Percentiles rank a stretch among this genome's conserved stretches.
These are phyloP conservation scores for Arthrinium puccinioides DNA, from an alignment of 2,329 filamentous ascomycete genomes.

Conservation along the genomic window DNA sequence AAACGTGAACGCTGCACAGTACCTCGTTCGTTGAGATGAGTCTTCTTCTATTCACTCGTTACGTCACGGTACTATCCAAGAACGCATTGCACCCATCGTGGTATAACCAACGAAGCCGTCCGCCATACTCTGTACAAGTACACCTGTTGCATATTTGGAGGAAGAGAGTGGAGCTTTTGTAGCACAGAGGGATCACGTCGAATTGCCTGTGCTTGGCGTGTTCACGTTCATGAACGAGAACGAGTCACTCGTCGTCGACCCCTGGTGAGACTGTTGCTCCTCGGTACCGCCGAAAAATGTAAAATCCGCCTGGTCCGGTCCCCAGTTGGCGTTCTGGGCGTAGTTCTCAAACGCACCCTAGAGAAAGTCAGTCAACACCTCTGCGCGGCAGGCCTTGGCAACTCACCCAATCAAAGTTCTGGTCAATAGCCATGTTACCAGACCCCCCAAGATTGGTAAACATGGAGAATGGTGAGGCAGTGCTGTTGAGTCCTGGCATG, in stretches of 20 bases:
- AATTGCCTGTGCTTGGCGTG: conserved; percentile 12
- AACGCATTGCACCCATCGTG: too few species aligned
- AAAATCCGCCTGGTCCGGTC: conserved; percentile 39
- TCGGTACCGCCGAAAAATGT: conserved; percentile 35
- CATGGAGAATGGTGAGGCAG: conserved; percentile 44
- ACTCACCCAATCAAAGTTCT: conserved; percentile 54
- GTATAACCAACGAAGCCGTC: too few species aligned
- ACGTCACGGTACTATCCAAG: too few species aligned
- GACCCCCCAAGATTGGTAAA: conserved; percentile 37
- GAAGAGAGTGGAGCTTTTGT: too few species aligned
- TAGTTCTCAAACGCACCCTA: conserved; percentile 52
- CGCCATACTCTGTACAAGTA: too few species aligned
- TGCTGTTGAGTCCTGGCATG: conserved; percentile 23
- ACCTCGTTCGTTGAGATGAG: too few species aligned
- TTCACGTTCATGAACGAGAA: conserved; percentile 20
- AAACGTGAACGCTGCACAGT: too few species aligned
- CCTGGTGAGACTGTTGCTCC: conserved; percentile 18
- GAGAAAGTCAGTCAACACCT: too few species aligned
- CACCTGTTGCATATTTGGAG: too few species aligned
- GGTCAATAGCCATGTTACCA: conserved; percentile 35
- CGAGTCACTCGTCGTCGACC: conserved; percentile 17
- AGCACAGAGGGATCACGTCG: too few species aligned
- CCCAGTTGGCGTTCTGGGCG: conserved; percentile 47
- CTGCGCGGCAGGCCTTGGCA: too few species aligned
- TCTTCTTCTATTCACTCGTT: too few species aligned